Evolutionary conservation across 352 stramenopile species (phyloP).

Genomic region (Pythium myriotylum): DNA sequence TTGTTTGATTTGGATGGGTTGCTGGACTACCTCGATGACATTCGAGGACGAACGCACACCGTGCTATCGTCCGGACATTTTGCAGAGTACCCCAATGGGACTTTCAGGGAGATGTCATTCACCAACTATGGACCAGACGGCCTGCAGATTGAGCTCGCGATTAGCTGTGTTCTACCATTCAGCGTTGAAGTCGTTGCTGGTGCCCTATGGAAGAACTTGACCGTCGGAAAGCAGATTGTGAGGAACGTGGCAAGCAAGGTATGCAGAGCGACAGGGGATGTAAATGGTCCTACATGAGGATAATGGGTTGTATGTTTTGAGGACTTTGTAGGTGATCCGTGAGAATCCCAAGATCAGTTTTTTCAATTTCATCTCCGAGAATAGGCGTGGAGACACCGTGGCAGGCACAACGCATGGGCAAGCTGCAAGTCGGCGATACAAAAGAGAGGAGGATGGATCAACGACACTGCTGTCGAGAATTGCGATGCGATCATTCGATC

Average conservation of each 20-base stretch:
- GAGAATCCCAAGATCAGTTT: not conserved
- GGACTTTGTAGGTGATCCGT: not conserved
- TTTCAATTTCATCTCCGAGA: slow-evolving; percentile 1
- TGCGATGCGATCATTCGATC: not conserved
- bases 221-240: not conserved
- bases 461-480: not conserved
- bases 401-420: not conserved
- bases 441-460: not conserved
- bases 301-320: no score
- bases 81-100: not conserved
- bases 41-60: not conserved
- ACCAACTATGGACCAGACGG: not conserved
- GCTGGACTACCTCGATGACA: not conserved
- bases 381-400: not conserved
- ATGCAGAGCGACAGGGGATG: no score
- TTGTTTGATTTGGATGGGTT: not conserved
- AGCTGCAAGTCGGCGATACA: not conserved
- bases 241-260: not conserved
- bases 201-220: not conserved
- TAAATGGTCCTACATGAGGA: no score
- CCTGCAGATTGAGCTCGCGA: slow-evolving; percentile 1
- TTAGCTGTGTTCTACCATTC: not conserved
- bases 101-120: not conserved
- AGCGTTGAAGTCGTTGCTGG: not conserved
- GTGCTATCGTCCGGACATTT: not conserved